Base-by-base conservation (phyloP, 179 eudicot genomes). In the Spergularia azorica region DNA sequence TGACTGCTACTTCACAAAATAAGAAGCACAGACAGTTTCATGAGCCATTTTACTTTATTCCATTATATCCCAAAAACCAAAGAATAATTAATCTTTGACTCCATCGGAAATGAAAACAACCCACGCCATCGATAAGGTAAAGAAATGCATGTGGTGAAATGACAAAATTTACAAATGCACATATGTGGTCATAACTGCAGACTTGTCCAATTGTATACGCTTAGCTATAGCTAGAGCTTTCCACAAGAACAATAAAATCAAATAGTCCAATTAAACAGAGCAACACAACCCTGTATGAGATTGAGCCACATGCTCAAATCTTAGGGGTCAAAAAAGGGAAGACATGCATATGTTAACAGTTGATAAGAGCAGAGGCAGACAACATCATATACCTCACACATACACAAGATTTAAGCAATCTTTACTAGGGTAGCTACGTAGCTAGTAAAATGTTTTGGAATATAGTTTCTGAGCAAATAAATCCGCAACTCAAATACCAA, bases 401-500 rank as follows among this genome's bases (percentile, higher is more conserved):
- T 59, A 5, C 46, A 63, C 46, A 56, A 21, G 52, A 57, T n/a
- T 51, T 39, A 21, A 50, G 56, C 73, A 69, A 41, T 65, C 56
- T 57, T 60, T 36, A 56, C 74, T 59, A 59, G 15, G 60, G 54
- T 56, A 73, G 52, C 36, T 39, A 55, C 69, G 6, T 59, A 36
- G 62, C 39, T 75, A 56, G 21, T 26, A 52, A 70, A 58, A 39
- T 65, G 41, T 71, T 61, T 81, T 65, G 71, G 67, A 77, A 72
- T 41, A 43, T 77, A 54, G 71, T 69, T 67, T 54, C 74, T 51
- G 69, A 81, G 59, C 70, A 61, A 72, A 72, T 51, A 67, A 81
- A 67, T 67, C 71, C 71, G 36, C 59, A 77, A 77, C 60, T 72
- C 80, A 76, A 77, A 43, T 67, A 81, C 74, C 80, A 72, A 76